Evolutionary conservation across 2,329 filamentous ascomycete species (phyloP), one percentile per base, ranked within the genome.

Genomic region (Pyrenophora graminea): DNA sequence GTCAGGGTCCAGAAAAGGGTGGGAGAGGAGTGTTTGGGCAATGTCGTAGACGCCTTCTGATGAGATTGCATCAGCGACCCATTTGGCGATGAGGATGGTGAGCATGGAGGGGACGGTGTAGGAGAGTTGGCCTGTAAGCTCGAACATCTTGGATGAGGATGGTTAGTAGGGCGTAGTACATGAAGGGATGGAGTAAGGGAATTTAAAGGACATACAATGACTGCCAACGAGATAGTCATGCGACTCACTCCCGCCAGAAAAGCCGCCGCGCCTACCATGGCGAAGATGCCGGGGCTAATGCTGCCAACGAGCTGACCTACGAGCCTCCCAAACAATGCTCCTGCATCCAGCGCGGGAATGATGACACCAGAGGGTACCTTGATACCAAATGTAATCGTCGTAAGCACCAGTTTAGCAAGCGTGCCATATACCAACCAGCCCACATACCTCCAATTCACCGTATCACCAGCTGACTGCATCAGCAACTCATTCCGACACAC

Each of bases 341-440:
- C 83, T 3, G 78, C 81, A 51, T 82, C 80, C 2, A 85, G 74
- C 2, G 82, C 78, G 0, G 83, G 83, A 44, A 85, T 84, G 64
- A 85, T 85, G 49, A 85, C 80, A 1, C 83, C 83, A 0, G 79
- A 81, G 1, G 83, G 82, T 1, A 85, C 81, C 69, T 85, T 85
- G 67, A 79, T 78, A 12, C 83, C 82, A 56, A 84, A 84, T 0
- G 82, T 85, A 33, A 85, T 77, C 55, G 79, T 82, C 1, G 80
- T 85, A 7, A 85, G 74, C 13, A 82, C 53, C 2, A 85, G 74
- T 65, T 85, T 85, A 17, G 78, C 75, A 1, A 82, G 54, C 1
- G 79, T 81, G 3, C 81, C 82, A 56, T 82, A 79, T 5, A 79
- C 59, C 3, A 85, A 73, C 72, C 74, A 83, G 27, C 73, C 75